Percentiles rank a stretch among this genome's conserved stretches.
These are phyloP conservation scores for Cryptosporidium felis DNA, from an alignment of 169 alveolate genomes.

Conservation along the genomic window DNA sequence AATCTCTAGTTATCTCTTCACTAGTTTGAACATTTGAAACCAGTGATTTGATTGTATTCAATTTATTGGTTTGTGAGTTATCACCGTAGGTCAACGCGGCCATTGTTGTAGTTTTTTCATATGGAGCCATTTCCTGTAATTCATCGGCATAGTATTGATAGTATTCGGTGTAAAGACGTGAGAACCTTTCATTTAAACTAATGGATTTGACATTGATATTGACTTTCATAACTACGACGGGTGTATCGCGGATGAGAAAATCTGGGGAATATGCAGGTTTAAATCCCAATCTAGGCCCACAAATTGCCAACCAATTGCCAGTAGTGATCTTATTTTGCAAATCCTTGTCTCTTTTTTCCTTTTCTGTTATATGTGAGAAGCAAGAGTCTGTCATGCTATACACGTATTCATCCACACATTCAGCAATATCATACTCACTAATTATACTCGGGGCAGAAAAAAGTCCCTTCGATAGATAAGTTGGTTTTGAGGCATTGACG, in stretches of 20 bases:
- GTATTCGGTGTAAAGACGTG: slow-evolving; percentile 49
- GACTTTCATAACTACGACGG: slow-evolving; percentile 43
- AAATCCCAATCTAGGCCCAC: slow-evolving; percentile 69
- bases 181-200: slow-evolving; percentile 63
- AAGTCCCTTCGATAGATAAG: slow-evolving; percentile 43
- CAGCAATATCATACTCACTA: slow-evolving; percentile 66
- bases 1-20: slow-evolving; percentile 51
- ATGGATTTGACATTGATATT: slow-evolving; percentile 55
- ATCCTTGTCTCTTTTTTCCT: slow-evolving; percentile 24
- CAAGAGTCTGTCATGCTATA: slow-evolving; percentile 39
- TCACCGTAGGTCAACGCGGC: slow-evolving; percentile 71
- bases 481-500: slow-evolving; percentile 62
- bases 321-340: slow-evolving; percentile 46
- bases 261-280: slow-evolving; percentile 69
- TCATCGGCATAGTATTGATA: slow-evolving; percentile 61
- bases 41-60: slow-evolving; percentile 45
- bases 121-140: slow-evolving; percentile 62
- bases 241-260: slow-evolving; percentile 66
- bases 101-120: slow-evolving; percentile 66
- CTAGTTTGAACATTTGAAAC: slow-evolving; percentile 49
- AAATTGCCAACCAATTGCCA: slow-evolving; percentile 69
- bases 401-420: slow-evolving; percentile 68
- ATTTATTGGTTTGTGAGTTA: slow-evolving; percentile 31
- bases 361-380: slow-evolving; percentile 17
- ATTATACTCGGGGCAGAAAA: slow-evolving; percentile 36